Evolutionary conservation across 768 basidiomycete genomes (phyloP), one percentile per base, ranked within the genome.

Genomic region (Tephrocybe sp.): DNA sequence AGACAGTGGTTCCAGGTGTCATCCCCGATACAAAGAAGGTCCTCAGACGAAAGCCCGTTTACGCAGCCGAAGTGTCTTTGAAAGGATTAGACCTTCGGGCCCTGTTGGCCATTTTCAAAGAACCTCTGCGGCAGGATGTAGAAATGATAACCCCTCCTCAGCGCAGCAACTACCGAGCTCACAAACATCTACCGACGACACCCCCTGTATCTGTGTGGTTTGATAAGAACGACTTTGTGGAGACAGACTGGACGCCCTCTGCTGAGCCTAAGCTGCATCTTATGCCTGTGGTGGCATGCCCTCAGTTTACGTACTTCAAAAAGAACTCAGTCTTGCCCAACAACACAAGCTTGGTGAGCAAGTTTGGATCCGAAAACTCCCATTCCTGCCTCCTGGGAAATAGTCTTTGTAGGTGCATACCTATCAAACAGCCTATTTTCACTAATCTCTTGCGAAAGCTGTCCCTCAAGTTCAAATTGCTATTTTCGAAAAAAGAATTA

Each of bases 331-430:
- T 71, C 12, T 59, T 67, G n/a, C 59, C 69, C 11, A 66, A 67
- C 10, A 70, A 68, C 33, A 68, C 73, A 23, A 63, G 66, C 3
- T 74, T 76, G 50, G 67, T 66, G 30, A 86, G 78, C 58, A 95
- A 94, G 66, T 98, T 98, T 61, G 94, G 94, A 1, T 70, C 77
- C 25, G 94, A 98, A 64, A 69, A 80, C 36, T 86, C 91, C 2
- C 94, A 98, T 62, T 72, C 75, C 0, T 97, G 93, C 64, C 71
- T 88, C 36, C 76, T 94, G 23, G 87, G 88, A 11, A 77, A 80
- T 57, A 82, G 86, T 66, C 75, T 79, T 15, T 80, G 89, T 89
- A 60, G 58, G 83, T 69, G 9, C 15, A 15, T 25, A 30, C 19
- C n/a, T 24, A 3, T 33, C 5, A 11, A 16, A 7, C 39, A 25